Evolutionary conservation across 345 rosid genomes (phyloP).

Genomic region (Lepidium sativum): DNA sequence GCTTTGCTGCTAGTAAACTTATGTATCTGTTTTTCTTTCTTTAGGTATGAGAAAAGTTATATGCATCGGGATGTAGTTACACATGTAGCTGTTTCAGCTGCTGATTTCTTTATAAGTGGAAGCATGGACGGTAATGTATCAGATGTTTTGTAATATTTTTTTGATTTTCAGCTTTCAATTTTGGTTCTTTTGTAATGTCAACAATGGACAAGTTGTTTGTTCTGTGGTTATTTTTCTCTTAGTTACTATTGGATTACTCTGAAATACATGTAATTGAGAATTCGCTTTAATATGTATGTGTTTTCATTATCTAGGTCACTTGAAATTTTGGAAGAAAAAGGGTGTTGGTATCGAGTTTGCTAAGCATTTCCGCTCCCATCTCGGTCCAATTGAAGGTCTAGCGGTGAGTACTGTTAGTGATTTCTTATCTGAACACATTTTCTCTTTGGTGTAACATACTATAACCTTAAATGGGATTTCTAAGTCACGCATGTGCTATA

Average conservation of each 20-base stretch:
- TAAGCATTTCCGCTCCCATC: conserved; percentile 91
- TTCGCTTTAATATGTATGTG: background rate
- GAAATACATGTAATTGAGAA: background rate
- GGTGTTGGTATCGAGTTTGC: conserved; percentile 86
- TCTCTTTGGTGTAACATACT: background rate
- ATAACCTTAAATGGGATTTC: background rate
- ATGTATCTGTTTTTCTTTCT: background rate
- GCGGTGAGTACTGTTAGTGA: conserved; percentile 49
- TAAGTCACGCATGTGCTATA: no score
- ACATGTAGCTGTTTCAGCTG: conserved; percentile 84
- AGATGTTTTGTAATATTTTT: background rate
- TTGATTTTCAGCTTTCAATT: background rate
- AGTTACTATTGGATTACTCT: background rate
- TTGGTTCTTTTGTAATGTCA: background rate
- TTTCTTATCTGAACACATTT: background rate
- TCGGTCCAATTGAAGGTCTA: conserved; percentile 90
- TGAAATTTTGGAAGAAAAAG: conserved; percentile 98
- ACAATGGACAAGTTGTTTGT: no score
- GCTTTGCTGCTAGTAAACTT: background rate
- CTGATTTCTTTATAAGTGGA: conserved; percentile 90
- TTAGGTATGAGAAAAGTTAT: conserved; percentile 95
- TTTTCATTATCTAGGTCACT: conserved; percentile 51
- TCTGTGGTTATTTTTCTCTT: no score
- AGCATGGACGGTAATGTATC: conserved; percentile 67
- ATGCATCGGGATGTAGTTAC: conserved; percentile 97